These are phyloP conservation scores for Lentinula guzmanii DNA, from an alignment of 768 basidiomycete genomes.

Conservation along the genomic window DNA sequence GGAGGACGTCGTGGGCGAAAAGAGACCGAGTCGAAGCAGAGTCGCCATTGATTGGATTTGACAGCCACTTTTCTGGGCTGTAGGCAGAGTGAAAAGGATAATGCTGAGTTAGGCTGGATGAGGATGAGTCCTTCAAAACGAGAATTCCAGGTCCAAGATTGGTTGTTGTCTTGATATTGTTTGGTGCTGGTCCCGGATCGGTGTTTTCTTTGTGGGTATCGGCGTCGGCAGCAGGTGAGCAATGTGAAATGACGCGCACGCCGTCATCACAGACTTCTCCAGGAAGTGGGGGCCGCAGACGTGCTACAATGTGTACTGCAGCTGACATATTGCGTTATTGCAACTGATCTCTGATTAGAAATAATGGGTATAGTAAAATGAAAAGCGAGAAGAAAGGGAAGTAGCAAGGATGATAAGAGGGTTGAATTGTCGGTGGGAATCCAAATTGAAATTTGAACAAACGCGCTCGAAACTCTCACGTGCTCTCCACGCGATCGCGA, in stretches of 20 bases:
- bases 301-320: neutral
- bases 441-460: neutral
- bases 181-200: neutral
- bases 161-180: neutral
- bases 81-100: slow-evolving; percentile 5
- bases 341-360: neutral
- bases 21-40: neutral
- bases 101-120: neutral
- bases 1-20: neutral
- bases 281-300: neutral
- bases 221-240: neutral
- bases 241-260: neutral
- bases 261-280: slow-evolving; percentile 4
- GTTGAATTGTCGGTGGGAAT: neutral
- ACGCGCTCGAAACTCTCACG: neutral
- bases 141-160: neutral
- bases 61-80: neutral
- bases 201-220: neutral
- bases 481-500: neutral
- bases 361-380: neutral
- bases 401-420: neutral
- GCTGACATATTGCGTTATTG: neutral
- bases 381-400: neutral
- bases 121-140: neutral
- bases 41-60: neutral